A percentile compares a stretch with the other conserved stretches of the same genome.
phyloP scores from a whole-genome alignment of 768 basidiomycete species.

The Suillus subluteus region DNA sequence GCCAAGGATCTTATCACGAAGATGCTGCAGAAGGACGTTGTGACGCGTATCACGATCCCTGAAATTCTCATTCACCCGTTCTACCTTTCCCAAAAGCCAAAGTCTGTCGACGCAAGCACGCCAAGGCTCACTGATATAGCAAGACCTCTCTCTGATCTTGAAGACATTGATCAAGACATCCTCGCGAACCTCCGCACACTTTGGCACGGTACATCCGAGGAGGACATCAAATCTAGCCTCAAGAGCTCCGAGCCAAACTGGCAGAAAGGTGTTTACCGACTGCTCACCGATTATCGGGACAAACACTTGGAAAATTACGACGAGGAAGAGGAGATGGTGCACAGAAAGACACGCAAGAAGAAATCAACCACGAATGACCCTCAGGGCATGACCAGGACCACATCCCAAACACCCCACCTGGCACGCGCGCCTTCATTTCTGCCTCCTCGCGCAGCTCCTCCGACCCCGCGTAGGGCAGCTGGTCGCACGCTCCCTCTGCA shows the following conservation, averaged over 20 bases:
- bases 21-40: constrained; percentile 81
- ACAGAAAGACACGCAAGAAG: constrained; percentile 40
- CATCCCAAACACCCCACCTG: constrained; percentile 30
- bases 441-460: constrained; percentile 59
- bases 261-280: constrained; percentile 95
- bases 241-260: constrained; percentile 73
- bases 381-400: constrained; percentile 25
- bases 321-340: constrained; percentile 59
- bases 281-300: constrained; percentile 83
- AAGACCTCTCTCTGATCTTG: constrained; percentile 60
- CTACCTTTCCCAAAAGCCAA: constrained; percentile 59
- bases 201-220: constrained; percentile 84
- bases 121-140: constrained; percentile 72
- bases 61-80: constrained; percentile 85
- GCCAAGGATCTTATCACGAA: constrained; percentile 78
- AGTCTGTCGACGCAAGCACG: constrained; percentile 43
- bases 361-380: constrained; percentile 33
- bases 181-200: constrained; percentile 88
- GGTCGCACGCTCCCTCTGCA: constrained; percentile 28
- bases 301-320: constrained; percentile 75
- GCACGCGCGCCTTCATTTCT: constrained; percentile 39
- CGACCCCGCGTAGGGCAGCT: constrained; percentile 62
- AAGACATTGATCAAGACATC: constrained; percentile 86
- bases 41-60: constrained; percentile 78
- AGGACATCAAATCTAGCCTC: constrained; percentile 72